Evolutionary conservation across 1,139 yeast species (phyloP).

Genomic region (Saccharomyces hybrid): DNA sequence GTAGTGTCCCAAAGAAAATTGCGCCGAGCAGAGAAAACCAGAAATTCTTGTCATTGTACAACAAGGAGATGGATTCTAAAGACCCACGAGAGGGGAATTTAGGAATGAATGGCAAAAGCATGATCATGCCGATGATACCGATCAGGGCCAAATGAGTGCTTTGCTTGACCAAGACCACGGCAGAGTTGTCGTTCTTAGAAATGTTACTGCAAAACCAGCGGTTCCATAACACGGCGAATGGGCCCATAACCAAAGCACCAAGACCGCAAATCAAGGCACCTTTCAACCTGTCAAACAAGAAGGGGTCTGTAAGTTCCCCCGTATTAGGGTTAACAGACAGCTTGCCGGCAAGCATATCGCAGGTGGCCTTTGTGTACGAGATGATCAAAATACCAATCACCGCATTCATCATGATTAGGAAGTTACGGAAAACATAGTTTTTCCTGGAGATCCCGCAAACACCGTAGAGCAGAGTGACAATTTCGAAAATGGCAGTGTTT

Average conservation of each 20-base stretch:
- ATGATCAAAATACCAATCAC: conserved; percentile 17
- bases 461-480: conserved; percentile 20
- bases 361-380: conserved; percentile 24
- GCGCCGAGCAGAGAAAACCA: conserved; percentile 21
- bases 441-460: conserved; percentile 12
- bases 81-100: conserved; percentile 8
- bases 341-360: conserved; percentile 24
- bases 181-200: conserved; percentile 11
- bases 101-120: conserved; percentile 21
- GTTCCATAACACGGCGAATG: conserved; percentile 22
- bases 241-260: conserved; percentile 23
- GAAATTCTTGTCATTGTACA: conserved; percentile 18
- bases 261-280: conserved; percentile 26
- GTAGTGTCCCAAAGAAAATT: conserved; percentile 22
- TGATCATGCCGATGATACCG: conserved; percentile 18
- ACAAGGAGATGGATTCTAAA: conserved; percentile 11
- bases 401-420: conserved; percentile 11
- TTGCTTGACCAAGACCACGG: conserved; percentile 11
- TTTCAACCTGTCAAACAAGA: conserved; percentile 27
- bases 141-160: conserved; percentile 20
- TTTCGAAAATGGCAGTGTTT: conserved; percentile 23
- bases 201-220: conserved; percentile 15
- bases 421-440: conserved; percentile 11
- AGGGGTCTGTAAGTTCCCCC: conserved; percentile 27
- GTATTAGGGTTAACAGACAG: conserved; percentile 21